Conservation (phyloP, 129 eudicot genomes). For the Flaveria robusta region DNA sequence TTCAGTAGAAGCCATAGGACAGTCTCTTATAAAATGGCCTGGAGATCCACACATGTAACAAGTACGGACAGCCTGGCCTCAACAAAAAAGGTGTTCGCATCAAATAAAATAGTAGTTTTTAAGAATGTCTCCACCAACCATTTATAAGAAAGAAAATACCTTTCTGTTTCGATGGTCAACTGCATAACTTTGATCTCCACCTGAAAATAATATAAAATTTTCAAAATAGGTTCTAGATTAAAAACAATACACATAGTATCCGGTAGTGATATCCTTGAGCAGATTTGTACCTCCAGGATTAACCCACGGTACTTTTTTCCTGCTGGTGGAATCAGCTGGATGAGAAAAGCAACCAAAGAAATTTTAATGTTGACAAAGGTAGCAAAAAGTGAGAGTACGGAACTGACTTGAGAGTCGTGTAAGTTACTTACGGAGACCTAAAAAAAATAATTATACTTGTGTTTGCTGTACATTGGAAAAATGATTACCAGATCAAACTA, state of each 20-base stretch:
- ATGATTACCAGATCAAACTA: conserved; percentile 1
- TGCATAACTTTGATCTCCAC: conserved; percentile 44
- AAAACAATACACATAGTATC: neutral
- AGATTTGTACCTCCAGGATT: conserved; percentile 45
- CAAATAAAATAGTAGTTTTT: conserved; percentile 26
- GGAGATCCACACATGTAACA: conserved; percentile 91
- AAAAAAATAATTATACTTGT: neutral
- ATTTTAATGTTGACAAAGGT: conserved; percentile 5
- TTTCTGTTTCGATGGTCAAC: conserved; percentile 49
- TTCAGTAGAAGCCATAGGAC: conserved; percentile 53
- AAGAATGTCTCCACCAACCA: neutral
- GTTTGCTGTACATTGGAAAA: conserved; percentile 12
- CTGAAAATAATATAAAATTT: conserved; percentile 32
- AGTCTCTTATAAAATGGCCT: conserved; percentile 78
- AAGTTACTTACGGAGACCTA: conserved; percentile 1
- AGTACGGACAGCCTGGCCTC: conserved; percentile 57
- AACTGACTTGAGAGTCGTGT: conserved; percentile 1
- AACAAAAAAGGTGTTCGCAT: conserved; percentile 19
- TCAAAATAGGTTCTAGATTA: conserved; percentile 14
- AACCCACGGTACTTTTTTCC: conserved; percentile 37
- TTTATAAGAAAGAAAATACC: conserved; percentile 40
- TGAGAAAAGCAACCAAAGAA: conserved; percentile 21
- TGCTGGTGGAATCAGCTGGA: conserved; percentile 51
- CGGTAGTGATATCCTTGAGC: conserved; percentile 13
- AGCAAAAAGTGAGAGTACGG: conserved; percentile 3